Percentiles rank a stretch among this genome's conserved stretches.
Evolutionary conservation across 345 rosid species (phyloP).

Genomic region (Heritiera fomes): DNA sequence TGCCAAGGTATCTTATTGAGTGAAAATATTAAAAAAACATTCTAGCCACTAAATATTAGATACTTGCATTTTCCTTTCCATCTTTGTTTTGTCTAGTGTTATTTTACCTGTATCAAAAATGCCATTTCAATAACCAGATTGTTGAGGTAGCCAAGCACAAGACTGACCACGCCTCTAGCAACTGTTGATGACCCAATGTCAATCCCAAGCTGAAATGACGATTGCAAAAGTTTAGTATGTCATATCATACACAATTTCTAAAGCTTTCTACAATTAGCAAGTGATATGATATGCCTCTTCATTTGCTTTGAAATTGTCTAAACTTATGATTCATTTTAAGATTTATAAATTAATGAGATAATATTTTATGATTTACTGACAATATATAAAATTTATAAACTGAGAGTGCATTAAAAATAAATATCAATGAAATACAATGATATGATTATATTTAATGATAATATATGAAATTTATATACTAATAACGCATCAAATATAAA

Average conservation of each 20-base stretch:
- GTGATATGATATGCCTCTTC: background rate
- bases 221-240: background rate
- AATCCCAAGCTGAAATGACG: constrained; percentile 70
- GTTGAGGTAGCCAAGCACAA: constrained; percentile 95
- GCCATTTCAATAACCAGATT: constrained; percentile 96
- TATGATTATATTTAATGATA: too few species aligned
- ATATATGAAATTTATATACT: too few species aligned
- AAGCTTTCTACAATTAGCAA: background rate
- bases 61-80: background rate
- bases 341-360: too few species aligned
- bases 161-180: constrained; percentile 94
- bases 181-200: constrained; percentile 94
- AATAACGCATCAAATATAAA: too few species aligned
- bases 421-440: too few species aligned
- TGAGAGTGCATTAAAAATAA: too few species aligned
- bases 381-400: too few species aligned
- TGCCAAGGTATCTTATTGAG: background rate
- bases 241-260: background rate
- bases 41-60: background rate
- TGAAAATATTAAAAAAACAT: background rate
- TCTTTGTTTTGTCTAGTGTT: background rate
- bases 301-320: background rate
- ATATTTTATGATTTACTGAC: too few species aligned
- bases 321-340: too few species aligned
- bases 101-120: constrained; percentile 78